Base-by-base conservation (phyloP, 371 early-diverging fungal genomes). In the Haplosporangium sp. region DNA sequence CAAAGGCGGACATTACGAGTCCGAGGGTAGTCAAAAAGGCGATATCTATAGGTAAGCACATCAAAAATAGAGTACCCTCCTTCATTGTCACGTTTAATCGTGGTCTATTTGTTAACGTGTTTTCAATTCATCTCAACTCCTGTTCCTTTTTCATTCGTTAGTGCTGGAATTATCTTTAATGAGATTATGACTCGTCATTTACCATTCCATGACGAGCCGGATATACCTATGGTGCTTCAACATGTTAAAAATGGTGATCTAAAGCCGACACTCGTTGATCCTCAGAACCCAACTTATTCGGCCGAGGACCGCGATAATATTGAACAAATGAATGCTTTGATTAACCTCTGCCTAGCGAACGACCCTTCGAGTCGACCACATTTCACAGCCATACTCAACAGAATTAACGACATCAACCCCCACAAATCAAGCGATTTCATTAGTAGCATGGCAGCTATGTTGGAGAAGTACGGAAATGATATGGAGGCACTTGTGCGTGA, bases 391-490 rank as follows among this genome's bases (percentile, higher is more conserved):
- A 83, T 86, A 48, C 72, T 68, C 48, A 63, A 75, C 10, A 77
- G 84, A 6, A 83, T 88, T 19, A 72, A 85, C 44, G 85, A 83
- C 6, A 71, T 88, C 44, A 86, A 88, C 66, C 87, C 86, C 5
- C 85, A 86, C 62, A 72, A 81, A 17, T 83, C 85, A 3, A 79
- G 83, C 38, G 82, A 82, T 37, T 86, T 88, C 34, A 84, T 88
- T 37, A 85, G 83, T 44, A 88, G 85, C 39, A 86, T 88, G 85
- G 86, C 87, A 9, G 81, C 83, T 9, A 72, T 88, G 84, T 65
- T 88, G 9, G 88, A 88, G 61, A 85, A 86, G 69, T 88, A 88
- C 58, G 86, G 84, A 19, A 87, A 83, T 57, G 87, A 88, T 37
- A 88, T 88, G 88, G 88, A 88, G 53, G 84, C 82, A 1, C 67